Evolutionary conservation across 2,329 filamentous ascomycete genomes (phyloP).

Genomic region (Neofusicoccum umdonicola): DNA sequence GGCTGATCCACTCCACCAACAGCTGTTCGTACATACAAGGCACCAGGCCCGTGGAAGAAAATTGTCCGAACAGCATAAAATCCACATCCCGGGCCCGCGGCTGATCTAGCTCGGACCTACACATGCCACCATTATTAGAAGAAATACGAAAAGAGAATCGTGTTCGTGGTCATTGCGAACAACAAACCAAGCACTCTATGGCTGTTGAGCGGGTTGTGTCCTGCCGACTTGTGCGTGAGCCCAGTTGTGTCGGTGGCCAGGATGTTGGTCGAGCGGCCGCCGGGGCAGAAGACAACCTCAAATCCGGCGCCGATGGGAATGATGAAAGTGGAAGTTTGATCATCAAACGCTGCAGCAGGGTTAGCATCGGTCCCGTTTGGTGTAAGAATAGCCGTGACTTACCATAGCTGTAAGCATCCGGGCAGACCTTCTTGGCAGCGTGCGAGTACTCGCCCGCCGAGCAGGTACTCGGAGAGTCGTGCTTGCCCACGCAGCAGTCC

Average conservation of each 20-base stretch:
- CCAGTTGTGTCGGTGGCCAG: conserved; percentile 38
- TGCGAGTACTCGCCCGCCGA: conserved; percentile 66
- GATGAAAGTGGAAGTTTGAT: conserved; percentile 57
- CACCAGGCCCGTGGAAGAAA: background rate
- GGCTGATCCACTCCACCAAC: conserved; percentile 2
- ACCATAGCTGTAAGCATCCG: conserved; percentile 81
- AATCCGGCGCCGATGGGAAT: conserved; percentile 67
- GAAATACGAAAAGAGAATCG: background rate
- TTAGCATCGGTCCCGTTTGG: background rate
- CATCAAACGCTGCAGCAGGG: conserved; percentile 51
- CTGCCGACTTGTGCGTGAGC: conserved; percentile 29
- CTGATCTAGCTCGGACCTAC: background rate
- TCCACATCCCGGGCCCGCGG: background rate
- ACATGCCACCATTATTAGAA: conserved; percentile 4
- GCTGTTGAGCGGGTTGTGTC: background rate
- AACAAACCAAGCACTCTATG: conserved; percentile 15
- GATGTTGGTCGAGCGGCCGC: conserved; percentile 50
- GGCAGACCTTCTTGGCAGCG: conserved; percentile 71
- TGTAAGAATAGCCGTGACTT: conserved; percentile 42
- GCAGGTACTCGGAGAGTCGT: conserved; percentile 63
- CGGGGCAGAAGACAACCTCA: conserved; percentile 75
- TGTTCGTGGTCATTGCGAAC: conserved; percentile 12
- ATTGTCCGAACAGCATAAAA: background rate
- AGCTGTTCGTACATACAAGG: background rate
- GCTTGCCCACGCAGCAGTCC: conserved; percentile 74